Percentiles rank a stretch among this genome's conserved stretches.
These are phyloP conservation scores for Pseudozyma hubeiensis DNA, from an alignment of 1,284 basidiomycete species.

Conservation along the genomic window DNA sequence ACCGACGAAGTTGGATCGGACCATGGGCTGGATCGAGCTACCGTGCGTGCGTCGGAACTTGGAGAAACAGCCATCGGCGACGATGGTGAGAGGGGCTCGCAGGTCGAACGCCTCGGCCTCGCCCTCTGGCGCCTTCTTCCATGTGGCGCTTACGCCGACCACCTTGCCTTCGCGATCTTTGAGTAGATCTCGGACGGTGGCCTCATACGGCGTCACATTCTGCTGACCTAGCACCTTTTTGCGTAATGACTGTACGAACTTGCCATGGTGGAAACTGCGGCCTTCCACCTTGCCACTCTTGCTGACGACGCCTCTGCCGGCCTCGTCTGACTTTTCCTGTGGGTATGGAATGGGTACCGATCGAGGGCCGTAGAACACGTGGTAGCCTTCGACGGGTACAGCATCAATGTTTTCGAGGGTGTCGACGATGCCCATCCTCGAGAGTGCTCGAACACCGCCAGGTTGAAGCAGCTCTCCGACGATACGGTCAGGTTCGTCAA, in stretches of 20 bases:
- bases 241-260: slow-evolving; percentile 84
- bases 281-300: slow-evolving; percentile 72
- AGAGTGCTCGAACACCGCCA: slow-evolving; percentile 83
- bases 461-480: slow-evolving; percentile 97
- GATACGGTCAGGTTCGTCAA: slow-evolving; percentile 92
- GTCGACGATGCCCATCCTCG: slow-evolving; percentile 79
- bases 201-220: slow-evolving; percentile 58
- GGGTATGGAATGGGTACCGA: slow-evolving; percentile 91
- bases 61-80: slow-evolving; percentile 95
- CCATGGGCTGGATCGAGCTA: slow-evolving; percentile 72
- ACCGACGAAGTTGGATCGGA: slow-evolving; percentile 84
- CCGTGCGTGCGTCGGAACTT: slow-evolving; percentile 75
- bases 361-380: slow-evolving; percentile 76
- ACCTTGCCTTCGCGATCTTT: slow-evolving; percentile 47
- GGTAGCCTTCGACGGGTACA: slow-evolving; percentile 86
- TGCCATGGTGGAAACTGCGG: slow-evolving; percentile 92
- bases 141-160: slow-evolving; percentile 51
- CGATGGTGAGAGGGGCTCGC: slow-evolving; percentile 82
- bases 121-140: slow-evolving; percentile 38
- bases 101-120: slow-evolving; percentile 59
- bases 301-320: slow-evolving; percentile 42
- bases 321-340: slow-evolving; percentile 65
- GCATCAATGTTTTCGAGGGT: slow-evolving; percentile 87
- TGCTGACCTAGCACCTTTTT: slow-evolving; percentile 73
- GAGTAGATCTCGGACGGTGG: slow-evolving; percentile 59